Base-by-base conservation (phyloP, 768 basidiomycete genomes). In the Suillus brevipes region DNA sequence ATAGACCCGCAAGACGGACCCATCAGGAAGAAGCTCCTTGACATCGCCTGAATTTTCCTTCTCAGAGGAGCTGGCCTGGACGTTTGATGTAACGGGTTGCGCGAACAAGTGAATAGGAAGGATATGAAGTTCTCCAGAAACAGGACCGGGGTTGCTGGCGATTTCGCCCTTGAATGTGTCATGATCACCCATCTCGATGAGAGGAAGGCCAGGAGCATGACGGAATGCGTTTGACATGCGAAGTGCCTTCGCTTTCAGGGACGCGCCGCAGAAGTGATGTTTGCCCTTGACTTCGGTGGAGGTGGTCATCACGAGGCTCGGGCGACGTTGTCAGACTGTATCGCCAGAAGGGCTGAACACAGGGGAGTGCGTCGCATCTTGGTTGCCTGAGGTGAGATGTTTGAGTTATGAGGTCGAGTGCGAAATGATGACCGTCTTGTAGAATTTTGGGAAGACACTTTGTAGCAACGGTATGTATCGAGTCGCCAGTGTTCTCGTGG, bases 361-460 rank as follows among this genome's bases (percentile, higher is more conserved):
- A 0, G 94, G 90, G n/a, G 78, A 82, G 69, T 85, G 87, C 9
- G 87, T 89, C 18, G 95, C 95, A 38, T 92, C 96, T 76, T 95
- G 94, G 56, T 83, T 83, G 14, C 94, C 93, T 13, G 90, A 87
- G 0, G 95, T 97, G 56, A 98, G 79, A 68, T 92, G 90, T 42
- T 77, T 79, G n/a, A 89, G 57, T 59, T 18, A 59, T 59, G 14
- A 59, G 57, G 3, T 78, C 75, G 62, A 85, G 73, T 9, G 87
- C 85, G 71, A 92, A 94, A n/a, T 82, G 76, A 50, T 76, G 79
- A 7, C 86, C 85, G 72, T 92, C 88, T 0, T 86, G 85, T 45
- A 93, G 75, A 70, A 94, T 81, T 64, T 82, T 72, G 0, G 86
- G 84, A 18, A 94, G 76, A 58, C 85, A 76, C 12, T 85, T 81